These are phyloP conservation scores for Geotrichum phurueaensis DNA, from an alignment of 1,139 yeast genomes.

Conservation along the genomic window DNA sequence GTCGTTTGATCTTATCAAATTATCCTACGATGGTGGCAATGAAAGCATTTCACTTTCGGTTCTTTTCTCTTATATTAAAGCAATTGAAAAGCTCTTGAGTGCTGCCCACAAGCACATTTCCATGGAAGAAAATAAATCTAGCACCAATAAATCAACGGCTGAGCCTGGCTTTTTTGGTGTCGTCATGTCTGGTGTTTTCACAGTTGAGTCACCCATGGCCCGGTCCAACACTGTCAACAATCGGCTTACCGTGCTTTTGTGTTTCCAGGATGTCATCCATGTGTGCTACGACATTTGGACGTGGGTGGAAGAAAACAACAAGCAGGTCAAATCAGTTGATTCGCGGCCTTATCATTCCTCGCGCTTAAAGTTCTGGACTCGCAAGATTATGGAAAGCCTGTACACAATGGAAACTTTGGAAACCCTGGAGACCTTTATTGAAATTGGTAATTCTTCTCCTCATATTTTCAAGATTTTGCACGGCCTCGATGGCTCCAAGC, in stretches of 20 bases:
- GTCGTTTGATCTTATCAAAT: slow-evolving; percentile 35
- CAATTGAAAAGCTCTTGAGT: slow-evolving; percentile 57
- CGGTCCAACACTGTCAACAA: slow-evolving; percentile 49
- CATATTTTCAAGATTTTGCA: slow-evolving; percentile 53
- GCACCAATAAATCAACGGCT: neutral
- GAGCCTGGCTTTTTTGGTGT: slow-evolving; percentile 62
- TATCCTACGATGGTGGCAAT: slow-evolving; percentile 18
- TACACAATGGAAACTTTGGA: slow-evolving; percentile 69
- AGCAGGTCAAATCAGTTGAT: slow-evolving; percentile 19
- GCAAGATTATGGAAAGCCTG: slow-evolving; percentile 61
- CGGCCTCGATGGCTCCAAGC: slow-evolving; percentile 78
- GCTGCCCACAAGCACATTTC: slow-evolving; percentile 53
- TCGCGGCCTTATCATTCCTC: slow-evolving; percentile 50
- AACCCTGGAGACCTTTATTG: slow-evolving; percentile 59
- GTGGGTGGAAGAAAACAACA: slow-evolving; percentile 56
- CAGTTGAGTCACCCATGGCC: slow-evolving; percentile 62
- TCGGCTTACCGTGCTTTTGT: slow-evolving; percentile 50
- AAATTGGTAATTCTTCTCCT: slow-evolving; percentile 26
- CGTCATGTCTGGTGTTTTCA: slow-evolving; percentile 82
- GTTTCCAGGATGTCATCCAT: slow-evolving; percentile 57
- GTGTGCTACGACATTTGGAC: slow-evolving; percentile 62
- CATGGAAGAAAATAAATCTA: slow-evolving; percentile 30
- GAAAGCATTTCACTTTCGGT: slow-evolving; percentile 21
- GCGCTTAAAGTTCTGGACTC: slow-evolving; percentile 65
- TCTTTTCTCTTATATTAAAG: slow-evolving; percentile 52